Percentiles rank a stretch among this genome's conserved stretches.
phyloP scores from a whole-genome alignment of 495 filamentous ascomycete species.

The Penicillium chermesinum region DNA sequence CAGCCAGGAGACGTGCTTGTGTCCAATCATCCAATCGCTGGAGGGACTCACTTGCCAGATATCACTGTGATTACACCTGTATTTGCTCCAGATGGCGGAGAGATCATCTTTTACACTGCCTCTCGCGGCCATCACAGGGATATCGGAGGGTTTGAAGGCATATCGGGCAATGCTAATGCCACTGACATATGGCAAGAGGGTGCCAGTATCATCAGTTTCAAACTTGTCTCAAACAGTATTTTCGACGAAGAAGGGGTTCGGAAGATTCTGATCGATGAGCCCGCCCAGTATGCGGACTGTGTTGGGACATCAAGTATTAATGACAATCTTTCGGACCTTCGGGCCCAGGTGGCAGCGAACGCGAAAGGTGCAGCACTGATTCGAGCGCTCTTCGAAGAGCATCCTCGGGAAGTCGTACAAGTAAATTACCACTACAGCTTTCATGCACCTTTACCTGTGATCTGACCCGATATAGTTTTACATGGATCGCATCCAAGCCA shows the following conservation, averaged over 20 bases:
- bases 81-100: slow-evolving; percentile 64
- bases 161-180: slow-evolving; percentile 90
- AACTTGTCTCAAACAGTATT: slow-evolving; percentile 73
- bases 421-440: too few species aligned
- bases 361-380: slow-evolving; percentile 93
- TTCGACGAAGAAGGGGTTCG: slow-evolving; percentile 81
- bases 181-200: slow-evolving; percentile 87
- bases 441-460: too few species aligned
- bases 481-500: slow-evolving; percentile 85
- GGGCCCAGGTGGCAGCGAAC: slow-evolving; percentile 92
- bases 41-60: slow-evolving; percentile 80
- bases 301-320: slow-evolving; percentile 80
- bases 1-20: slow-evolving; percentile 85
- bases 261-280: slow-evolving; percentile 69
- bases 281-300: slow-evolving; percentile 76
- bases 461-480: too few species aligned
- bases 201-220: slow-evolving; percentile 79
- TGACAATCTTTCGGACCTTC: slow-evolving; percentile 93
- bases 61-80: slow-evolving; percentile 86
- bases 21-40: slow-evolving; percentile 78
- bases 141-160: slow-evolving; percentile 89
- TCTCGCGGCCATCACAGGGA: slow-evolving; percentile 74
- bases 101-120: slow-evolving; percentile 82
- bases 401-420: slow-evolving; percentile 81
- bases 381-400: slow-evolving; percentile 73